These are phyloP conservation scores for Lentinus tigrinus DNA, from an alignment of 768 basidiomycete genomes.

Conservation along the genomic window DNA sequence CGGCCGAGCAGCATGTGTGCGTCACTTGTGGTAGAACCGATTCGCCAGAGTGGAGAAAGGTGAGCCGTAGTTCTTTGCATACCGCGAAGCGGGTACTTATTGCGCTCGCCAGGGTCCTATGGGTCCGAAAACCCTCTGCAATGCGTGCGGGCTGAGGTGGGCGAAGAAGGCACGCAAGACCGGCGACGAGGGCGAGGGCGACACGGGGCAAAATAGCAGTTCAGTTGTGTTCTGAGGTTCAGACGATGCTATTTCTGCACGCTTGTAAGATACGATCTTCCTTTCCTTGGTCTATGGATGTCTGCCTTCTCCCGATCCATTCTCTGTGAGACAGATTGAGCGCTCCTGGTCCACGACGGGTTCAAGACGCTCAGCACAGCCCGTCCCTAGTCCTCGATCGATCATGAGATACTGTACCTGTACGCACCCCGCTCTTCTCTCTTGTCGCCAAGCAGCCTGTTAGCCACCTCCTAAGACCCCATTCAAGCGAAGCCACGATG, in stretches of 20 bases:
- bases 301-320: not conserved
- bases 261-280: not conserved
- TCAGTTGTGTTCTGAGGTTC: not conserved
- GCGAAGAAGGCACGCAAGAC: conserved; percentile 68
- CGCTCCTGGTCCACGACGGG: no score
- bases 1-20: conserved; percentile 77
- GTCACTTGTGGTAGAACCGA: conserved; percentile 92
- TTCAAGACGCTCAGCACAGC: not conserved
- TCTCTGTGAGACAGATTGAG: no score
- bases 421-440: not conserved
- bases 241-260: not conserved
- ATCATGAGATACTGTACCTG: conserved; percentile 1
- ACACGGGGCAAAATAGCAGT: not conserved
- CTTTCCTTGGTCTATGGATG: not conserved
- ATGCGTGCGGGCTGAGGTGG: conserved; percentile 94
- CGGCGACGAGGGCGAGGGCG: conserved; percentile 20
- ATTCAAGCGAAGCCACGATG: not conserved
- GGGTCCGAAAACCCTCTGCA: conserved; percentile 97
- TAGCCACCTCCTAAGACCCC: not conserved
- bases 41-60: conserved; percentile 98
- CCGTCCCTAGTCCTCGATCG: not conserved
- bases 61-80: conserved; percentile 18
- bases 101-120: conserved; percentile 66
- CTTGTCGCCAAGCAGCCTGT: not conserved
- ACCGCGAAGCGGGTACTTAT: not conserved